Base-by-base conservation (phyloP, 2,329 filamentous ascomycete species). In the Emmonsia crescens region DNA sequence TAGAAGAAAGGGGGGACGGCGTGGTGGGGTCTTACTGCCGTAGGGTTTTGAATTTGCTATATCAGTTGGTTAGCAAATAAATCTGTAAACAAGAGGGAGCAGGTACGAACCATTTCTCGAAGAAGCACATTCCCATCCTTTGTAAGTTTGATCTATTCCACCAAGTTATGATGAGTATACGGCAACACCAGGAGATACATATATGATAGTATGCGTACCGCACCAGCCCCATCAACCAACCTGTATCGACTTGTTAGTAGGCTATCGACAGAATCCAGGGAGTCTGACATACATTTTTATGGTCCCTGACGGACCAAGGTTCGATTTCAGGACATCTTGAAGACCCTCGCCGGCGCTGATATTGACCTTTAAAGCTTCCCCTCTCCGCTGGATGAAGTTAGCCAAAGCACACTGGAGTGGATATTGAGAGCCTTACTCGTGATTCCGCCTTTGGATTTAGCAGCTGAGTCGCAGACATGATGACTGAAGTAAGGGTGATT, bases 361-460 rank as follows among this genome's bases (percentile, higher is more conserved):
- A 82, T 99, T 99, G 77, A 97, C 92, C 78, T 85, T 86, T 66
- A 99, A 82, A 82, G 94, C 94, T 85, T 99, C 94, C 77, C 91
- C 94, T 82, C 94, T 87, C 82, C 94, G 87, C 91, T 96, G 67
- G 73, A 70, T 72, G 71, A 72, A 69, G 75, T 81, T 78, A 80
- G 77, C 75, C 70, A 68, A 65, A 70, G 68, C 70, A 69, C 70
- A 69, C 62, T 65, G 63, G 63, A 63, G 64, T 44, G 40, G 56
- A 31, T 5, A 27, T 21, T 52, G 60, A 56, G 44, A 21, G 52
- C 10, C 89, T 71, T 82, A 95, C 91, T 79, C 94, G 87, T 71
- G 92, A 96, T 82, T 99, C 94, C 73, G 94, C 94, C 83, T 99
- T 99, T 65, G 94, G 94, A 79, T 99, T 99, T 68, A 99, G 88